These are phyloP conservation scores for Solanum bulbocastanum DNA, from an alignment of 257 asterid genomes.

Conservation along the genomic window DNA sequence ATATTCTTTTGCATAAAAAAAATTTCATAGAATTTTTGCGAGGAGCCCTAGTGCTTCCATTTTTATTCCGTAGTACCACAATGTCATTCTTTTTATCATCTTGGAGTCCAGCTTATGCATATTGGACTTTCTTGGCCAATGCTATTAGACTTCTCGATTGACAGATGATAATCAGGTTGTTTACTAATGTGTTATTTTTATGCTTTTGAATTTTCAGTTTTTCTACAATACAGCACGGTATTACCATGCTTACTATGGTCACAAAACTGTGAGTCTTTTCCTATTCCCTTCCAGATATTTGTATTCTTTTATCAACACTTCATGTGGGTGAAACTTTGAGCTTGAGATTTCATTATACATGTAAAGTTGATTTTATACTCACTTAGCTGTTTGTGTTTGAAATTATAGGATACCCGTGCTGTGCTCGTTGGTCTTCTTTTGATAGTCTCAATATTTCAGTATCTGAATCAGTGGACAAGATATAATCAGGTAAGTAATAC, in stretches of 20 bases:
- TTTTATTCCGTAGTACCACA: background rate
- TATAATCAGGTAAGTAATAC: conserved; percentile 64
- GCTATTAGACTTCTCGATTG: background rate
- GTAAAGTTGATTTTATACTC: background rate
- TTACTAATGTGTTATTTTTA: background rate
- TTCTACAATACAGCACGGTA: conserved; percentile 89
- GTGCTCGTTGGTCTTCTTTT: conserved; percentile 88
- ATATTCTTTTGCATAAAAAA: background rate
- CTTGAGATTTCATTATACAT: background rate
- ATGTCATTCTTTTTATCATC: background rate
- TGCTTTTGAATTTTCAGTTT: conserved; percentile 32
- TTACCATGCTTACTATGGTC: conserved; percentile 94
- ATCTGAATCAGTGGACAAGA: conserved; percentile 87
- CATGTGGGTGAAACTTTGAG: background rate
- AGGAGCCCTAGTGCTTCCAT: background rate
- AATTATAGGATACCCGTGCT: conserved; percentile 80
- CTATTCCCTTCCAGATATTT: background rate
- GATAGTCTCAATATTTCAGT: conserved; percentile 81
- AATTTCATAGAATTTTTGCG: background rate
- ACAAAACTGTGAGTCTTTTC: conserved; percentile 65
- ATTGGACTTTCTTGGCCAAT: background rate
- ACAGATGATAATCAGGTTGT: background rate
- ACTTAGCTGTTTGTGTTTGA: background rate
- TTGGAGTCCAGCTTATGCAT: background rate
- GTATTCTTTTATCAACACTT: background rate